Evolutionary conservation across 306 rosid species (phyloP), one percentile per base, ranked within the genome.

Genomic region (Medicago ruthenica): DNA sequence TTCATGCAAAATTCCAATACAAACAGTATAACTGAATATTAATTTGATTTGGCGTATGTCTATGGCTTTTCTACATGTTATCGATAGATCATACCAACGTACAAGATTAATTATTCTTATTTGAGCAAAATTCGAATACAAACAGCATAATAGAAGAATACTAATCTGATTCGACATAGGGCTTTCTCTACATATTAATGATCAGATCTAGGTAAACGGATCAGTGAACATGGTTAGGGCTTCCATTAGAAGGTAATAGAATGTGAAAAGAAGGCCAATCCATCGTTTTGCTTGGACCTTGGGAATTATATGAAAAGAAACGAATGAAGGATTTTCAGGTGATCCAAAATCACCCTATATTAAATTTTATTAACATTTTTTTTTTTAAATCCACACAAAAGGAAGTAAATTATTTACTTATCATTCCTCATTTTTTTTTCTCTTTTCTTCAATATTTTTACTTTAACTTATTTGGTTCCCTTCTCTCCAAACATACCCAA

Each of bases 181-280:
- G 22, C 11, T 51, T 62, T 62, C 53, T 31, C 54, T 42, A 75
- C 47, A 76, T 45, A 81, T 40, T 47, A 39, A 74, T 48, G 41
- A 69, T 22, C 8, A 53, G 44, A 21, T 69, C 58, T 68, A 61
- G 22, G 6, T 55, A 11, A 36, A 55, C 7, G 60, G 20, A 74
- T 53, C 18, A 62, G 47, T 48, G 37, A 78, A 61, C 39, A 63
- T 17, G 68, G 60, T 31, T 24, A 41, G 18, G 78, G 55, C 14
- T 69, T 34, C 22, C 17, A 15, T 13, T 9, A n/a, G 71, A 17
- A 59, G 58, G 48, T 31, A 61, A 39, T 70, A n/a, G 48, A 8
- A 51, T 21, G 68, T 22, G 3, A 42, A 57, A 59, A 22, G 66
- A 34, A 34, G 7, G 16, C 14, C 55, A 39, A 21, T 39, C 68